Percentiles rank a stretch among this genome's conserved stretches.
These are phyloP conservation scores for Suillus subaureus DNA, from an alignment of 768 basidiomycete genomes.

Conservation along the genomic window DNA sequence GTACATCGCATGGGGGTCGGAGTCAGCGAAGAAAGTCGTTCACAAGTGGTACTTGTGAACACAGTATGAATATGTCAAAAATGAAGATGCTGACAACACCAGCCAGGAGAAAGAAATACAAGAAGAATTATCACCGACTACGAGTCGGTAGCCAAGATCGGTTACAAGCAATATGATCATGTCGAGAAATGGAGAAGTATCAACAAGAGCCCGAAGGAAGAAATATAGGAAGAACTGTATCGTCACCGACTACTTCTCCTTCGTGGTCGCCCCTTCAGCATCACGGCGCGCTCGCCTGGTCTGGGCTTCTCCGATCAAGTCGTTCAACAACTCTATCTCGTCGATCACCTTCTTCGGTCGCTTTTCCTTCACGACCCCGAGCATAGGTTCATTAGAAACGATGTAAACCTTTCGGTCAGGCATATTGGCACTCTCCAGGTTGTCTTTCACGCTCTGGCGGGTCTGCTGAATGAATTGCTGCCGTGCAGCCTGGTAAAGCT, in stretches of 20 bases:
- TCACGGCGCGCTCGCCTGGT: conserved; percentile 1
- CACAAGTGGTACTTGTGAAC: not conserved
- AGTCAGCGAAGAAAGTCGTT: not conserved
- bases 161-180: not conserved
- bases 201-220: not conserved
- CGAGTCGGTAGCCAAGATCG: not conserved
- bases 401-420: conserved; percentile 34
- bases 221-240: not conserved
- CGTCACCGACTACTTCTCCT: not conserved
- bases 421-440: conserved; percentile 27
- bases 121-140: not conserved
- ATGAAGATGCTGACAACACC: not conserved
- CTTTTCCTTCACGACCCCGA: conserved; percentile 30
- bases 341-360: conserved; percentile 29
- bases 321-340: conserved; percentile 29
- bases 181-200: not conserved
- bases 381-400: conserved; percentile 26
- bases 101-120: not conserved
- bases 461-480: conserved; percentile 33
- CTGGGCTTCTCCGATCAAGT: conserved; percentile 24
- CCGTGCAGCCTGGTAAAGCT: conserved; percentile 27
- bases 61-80: not conserved
- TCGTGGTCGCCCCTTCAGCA: too few relatives aligned
- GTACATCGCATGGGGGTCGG: not conserved
- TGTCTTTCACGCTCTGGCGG: conserved; percentile 24